A percentile compares a stretch with the other conserved stretches of the same genome.
phyloP scores from a whole-genome alignment of 2,329 filamentous ascomycete species.

The Didymella sp. region DNA sequence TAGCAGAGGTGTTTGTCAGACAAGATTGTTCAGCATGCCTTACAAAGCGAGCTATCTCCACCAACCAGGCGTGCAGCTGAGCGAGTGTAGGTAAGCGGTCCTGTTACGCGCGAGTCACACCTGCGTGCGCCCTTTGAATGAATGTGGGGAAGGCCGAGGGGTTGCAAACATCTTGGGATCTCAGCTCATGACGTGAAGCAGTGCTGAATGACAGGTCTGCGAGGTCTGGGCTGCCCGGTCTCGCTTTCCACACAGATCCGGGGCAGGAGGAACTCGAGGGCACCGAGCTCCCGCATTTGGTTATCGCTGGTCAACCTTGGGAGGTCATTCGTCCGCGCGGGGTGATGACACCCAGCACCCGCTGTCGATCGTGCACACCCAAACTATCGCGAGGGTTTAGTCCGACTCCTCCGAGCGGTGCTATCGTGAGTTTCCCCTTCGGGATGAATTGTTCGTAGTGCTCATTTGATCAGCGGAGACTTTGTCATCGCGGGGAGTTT shows the following conservation, averaged over 20 bases:
- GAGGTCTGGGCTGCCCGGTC: conserved; percentile 13
- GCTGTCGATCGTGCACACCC: conserved; percentile 15
- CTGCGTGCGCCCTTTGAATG: conserved; percentile 10
- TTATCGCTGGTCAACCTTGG: conserved; percentile 10
- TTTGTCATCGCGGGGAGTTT: conserved; percentile 11
- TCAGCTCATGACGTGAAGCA: conserved; percentile 15
- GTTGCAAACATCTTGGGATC: neutral
- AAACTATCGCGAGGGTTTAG: conserved; percentile 11
- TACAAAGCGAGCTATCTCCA: conserved; percentile 27
- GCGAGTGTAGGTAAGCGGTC: conserved; percentile 12
- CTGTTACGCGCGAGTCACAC: conserved; percentile 24
- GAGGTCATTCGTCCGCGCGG: conserved; percentile 28
- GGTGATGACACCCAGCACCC: conserved; percentile 20
- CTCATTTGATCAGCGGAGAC: conserved; percentile 5
- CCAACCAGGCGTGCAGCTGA: conserved; percentile 27
- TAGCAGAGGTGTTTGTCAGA: conserved; percentile 35
- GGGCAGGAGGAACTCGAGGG: conserved; percentile 17
- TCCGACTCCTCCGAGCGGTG: conserved; percentile 16
- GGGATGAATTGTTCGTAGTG: neutral
- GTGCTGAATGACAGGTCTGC: conserved; percentile 12
- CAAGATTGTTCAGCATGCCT: conserved; percentile 38
- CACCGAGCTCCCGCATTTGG: conserved; percentile 23
- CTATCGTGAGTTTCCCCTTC: conserved; percentile 6
- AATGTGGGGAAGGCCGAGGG: conserved; percentile 1
- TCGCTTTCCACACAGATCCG: conserved; percentile 18